A percentile compares a stretch with the other conserved stretches of the same genome.
Conservation (phyloP, 2,329 filamentous ascomycete species). For the Penicillium sp. region DNA sequence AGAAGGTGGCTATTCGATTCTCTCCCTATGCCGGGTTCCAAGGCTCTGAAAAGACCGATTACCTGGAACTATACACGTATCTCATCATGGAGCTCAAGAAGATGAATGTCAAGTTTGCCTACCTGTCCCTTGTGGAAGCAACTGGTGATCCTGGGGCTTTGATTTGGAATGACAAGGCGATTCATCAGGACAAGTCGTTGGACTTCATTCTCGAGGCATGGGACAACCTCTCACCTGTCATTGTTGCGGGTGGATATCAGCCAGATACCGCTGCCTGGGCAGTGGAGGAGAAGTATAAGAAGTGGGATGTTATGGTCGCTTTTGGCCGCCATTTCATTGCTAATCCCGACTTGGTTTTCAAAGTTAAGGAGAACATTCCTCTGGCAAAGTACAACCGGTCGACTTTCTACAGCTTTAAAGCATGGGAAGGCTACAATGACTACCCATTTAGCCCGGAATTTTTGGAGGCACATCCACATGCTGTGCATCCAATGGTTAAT, state of each 20-base stretch:
- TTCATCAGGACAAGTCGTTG: slow-evolving; percentile 24
- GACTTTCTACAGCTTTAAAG: slow-evolving; percentile 17
- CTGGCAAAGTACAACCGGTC: slow-evolving; percentile 16
- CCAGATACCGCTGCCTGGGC: slow-evolving; percentile 36
- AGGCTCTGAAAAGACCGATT: slow-evolving; percentile 58
- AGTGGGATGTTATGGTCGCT: slow-evolving; percentile 28
- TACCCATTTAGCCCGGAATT: slow-evolving; percentile 30
- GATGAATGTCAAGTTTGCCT: slow-evolving; percentile 55
- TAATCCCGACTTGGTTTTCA: slow-evolving; percentile 25
- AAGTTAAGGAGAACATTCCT: slow-evolving; percentile 14
- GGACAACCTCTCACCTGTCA: slow-evolving; percentile 29
- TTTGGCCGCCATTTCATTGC: slow-evolving; percentile 35
- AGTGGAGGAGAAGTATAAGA: slow-evolving; percentile 27
- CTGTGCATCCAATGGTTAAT: slow-evolving; percentile 2
- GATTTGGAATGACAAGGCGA: slow-evolving; percentile 1
- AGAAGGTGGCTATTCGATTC: slow-evolving; percentile 45
- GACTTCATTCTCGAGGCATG: slow-evolving; percentile 47
- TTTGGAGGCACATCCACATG: neutral
- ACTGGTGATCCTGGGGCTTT: slow-evolving; percentile 30
- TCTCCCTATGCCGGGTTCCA: slow-evolving; percentile 37
- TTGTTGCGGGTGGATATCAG: slow-evolving; percentile 48
- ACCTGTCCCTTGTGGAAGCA: slow-evolving; percentile 61
- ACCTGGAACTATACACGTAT: slow-evolving; percentile 62
- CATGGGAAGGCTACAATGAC: slow-evolving; percentile 26
- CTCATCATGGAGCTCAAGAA: slow-evolving; percentile 48